Percentiles rank a stretch among this genome's conserved stretches.
phyloP scores from a whole-genome alignment of 345 rosid genomes.

The Orychophragmus violaceus region DNA sequence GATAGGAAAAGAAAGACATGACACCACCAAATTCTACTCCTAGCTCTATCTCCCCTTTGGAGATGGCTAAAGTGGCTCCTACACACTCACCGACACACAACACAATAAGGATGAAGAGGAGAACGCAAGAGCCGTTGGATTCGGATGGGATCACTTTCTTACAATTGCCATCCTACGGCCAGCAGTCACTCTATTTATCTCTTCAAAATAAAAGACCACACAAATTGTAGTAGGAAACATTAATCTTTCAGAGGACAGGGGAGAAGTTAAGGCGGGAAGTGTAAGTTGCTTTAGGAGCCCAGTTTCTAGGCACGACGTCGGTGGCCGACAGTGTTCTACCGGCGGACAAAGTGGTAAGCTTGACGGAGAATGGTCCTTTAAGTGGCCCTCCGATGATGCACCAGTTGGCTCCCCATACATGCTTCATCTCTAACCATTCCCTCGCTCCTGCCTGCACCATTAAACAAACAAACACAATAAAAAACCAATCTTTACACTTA shows the following conservation, averaged over 20 bases:
- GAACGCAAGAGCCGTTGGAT: conserved; percentile 26
- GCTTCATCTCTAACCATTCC: conserved; percentile 91
- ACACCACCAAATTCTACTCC: conserved; percentile 28
- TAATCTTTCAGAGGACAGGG: conserved; percentile 17
- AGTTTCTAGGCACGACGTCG: conserved; percentile 75
- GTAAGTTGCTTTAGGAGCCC: conserved; percentile 91
- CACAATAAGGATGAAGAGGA: conserved; percentile 23
- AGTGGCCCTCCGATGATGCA: conserved; percentile 65
- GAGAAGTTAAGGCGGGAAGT: conserved; percentile 82
- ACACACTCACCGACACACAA: conserved; percentile 22
- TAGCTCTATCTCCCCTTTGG: conserved; percentile 55
- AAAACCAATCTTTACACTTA: background rate
- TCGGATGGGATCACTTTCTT: conserved; percentile 24
- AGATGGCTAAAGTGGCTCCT: conserved; percentile 42
- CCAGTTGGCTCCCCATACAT: conserved; percentile 97
- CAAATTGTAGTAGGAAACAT: background rate
- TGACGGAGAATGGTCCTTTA: conserved; percentile 78
- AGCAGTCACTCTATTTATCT: conserved; percentile 14
- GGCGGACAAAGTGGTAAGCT: conserved; percentile 29
- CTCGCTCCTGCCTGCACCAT: conserved; percentile 57
- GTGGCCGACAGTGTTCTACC: conserved; percentile 60
- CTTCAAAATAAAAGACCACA: conserved; percentile 17
- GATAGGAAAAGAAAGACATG: conserved; percentile 1
- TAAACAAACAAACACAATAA: background rate
- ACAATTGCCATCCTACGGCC: conserved; percentile 20